Percentiles rank a stretch among this genome's conserved stretches.
These are phyloP conservation scores for Handroanthus guayacan DNA, from an alignment of 257 asterid genomes.

Conservation along the genomic window DNA sequence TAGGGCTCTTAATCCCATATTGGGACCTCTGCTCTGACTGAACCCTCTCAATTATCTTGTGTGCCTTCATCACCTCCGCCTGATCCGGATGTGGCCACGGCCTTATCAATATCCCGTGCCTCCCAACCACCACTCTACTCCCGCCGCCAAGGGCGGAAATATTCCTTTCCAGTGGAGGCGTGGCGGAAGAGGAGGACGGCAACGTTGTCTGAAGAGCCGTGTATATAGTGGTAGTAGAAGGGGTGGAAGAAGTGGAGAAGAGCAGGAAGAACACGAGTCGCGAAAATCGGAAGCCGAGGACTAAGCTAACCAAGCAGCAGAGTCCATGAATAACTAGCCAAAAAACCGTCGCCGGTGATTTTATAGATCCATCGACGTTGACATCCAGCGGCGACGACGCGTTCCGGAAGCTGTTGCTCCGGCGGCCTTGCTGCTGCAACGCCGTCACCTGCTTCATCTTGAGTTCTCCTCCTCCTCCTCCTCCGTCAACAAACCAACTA, in stretches of 20 bases:
- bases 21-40: constrained; percentile 84
- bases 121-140: constrained; percentile 70
- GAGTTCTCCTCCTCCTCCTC: not conserved
- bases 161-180: constrained; percentile 36
- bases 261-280: constrained; percentile 63
- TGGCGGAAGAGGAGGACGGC: constrained; percentile 20
- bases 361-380: constrained; percentile 50
- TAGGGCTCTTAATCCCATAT: constrained; percentile 82
- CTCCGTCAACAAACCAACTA: constrained; percentile 6
- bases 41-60: constrained; percentile 66
- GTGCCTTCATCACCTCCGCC: constrained; percentile 70
- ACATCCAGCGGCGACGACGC: constrained; percentile 51
- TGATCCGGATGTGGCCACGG: constrained; percentile 86
- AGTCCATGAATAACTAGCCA: constrained; percentile 62
- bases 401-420: constrained; percentile 61
- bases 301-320: constrained; percentile 70
- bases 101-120: constrained; percentile 70
- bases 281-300: constrained; percentile 72
- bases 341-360: constrained; percentile 61
- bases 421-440: constrained; percentile 69
- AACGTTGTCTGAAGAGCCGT: constrained; percentile 23
- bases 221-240: constrained; percentile 42
- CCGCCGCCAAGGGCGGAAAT: constrained; percentile 29
- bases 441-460: constrained; percentile 60
- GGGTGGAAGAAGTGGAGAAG: constrained; percentile 43